Conservation (phyloP, 805 yeast species). For the Zygosaccharomyces siamensis region DNA sequence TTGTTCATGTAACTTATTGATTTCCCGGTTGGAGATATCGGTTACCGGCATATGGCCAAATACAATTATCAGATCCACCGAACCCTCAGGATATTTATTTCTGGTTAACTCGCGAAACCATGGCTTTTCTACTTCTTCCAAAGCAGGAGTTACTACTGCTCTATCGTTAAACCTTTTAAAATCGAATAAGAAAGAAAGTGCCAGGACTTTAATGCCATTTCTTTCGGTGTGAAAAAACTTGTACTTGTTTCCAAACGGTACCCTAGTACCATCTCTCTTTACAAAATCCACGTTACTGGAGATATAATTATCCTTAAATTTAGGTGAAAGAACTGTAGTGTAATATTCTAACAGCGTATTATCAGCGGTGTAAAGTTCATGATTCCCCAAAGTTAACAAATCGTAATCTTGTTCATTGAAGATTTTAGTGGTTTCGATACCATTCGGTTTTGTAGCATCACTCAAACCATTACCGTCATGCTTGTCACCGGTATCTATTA, state of each 20-base stretch:
- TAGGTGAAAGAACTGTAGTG: slow-evolving; percentile 44
- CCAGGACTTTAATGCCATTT: slow-evolving; percentile 48
- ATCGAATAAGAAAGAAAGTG: slow-evolving; percentile 77
- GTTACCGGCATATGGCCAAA: slow-evolving; percentile 76
- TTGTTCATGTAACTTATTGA: slow-evolving; percentile 35
- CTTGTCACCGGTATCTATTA: slow-evolving; percentile 87
- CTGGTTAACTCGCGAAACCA: slow-evolving; percentile 58
- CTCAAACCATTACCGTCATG: slow-evolving; percentile 92
- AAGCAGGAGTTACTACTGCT: slow-evolving; percentile 57
- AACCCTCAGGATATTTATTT: slow-evolving; percentile 32
- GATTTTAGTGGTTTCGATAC: slow-evolving; percentile 54
- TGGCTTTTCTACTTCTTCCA: slow-evolving; percentile 47
- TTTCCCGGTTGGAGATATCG: slow-evolving; percentile 34
- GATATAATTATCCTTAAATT: slow-evolving; percentile 60
- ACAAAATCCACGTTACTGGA: slow-evolving; percentile 65
- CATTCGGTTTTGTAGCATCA: slow-evolving; percentile 74
- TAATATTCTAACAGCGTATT: slow-evolving; percentile 64
- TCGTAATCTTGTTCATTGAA: slow-evolving; percentile 68
- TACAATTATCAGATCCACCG: slow-evolving; percentile 62
- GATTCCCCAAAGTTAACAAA: slow-evolving; percentile 81
- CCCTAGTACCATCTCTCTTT: slow-evolving; percentile 41
- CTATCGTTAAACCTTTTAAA: slow-evolving; percentile 56
- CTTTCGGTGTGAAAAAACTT: slow-evolving; percentile 61
- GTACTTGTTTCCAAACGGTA: slow-evolving; percentile 64
- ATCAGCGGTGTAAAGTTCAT: slow-evolving; percentile 71